phyloP scores from a whole-genome alignment of 352 stramenopile species.

The Globisporangium polare region DNA sequence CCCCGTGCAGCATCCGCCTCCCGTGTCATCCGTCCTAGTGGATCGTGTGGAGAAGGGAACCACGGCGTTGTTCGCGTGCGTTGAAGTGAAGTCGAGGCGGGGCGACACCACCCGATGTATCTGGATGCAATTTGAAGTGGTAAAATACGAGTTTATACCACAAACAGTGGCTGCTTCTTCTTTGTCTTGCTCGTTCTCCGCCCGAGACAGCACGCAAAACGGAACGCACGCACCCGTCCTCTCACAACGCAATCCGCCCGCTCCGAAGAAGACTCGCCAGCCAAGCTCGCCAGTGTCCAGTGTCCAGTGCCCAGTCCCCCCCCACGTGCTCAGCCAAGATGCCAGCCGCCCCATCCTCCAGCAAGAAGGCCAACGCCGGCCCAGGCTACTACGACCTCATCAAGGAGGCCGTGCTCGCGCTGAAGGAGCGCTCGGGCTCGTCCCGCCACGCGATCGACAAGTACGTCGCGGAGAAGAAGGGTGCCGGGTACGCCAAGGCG shows the following conservation, averaged over 20 bases:
- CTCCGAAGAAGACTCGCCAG: conserved; percentile 20
- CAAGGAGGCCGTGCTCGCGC: conserved; percentile 88
- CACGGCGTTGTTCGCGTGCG: not conserved
- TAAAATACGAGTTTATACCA: conserved; percentile 9
- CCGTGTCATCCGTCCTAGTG: conserved; percentile 19
- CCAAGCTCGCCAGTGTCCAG: conserved; percentile 12
- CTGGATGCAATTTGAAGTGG: conserved; percentile 19
- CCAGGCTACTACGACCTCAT: conserved; percentile 91
- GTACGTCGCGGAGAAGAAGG: conserved; percentile 88
- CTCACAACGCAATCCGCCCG: conserved; percentile 42
- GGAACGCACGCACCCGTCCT: not conserved
- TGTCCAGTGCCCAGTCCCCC: conserved; percentile 8
- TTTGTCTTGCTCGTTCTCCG: not conserved
- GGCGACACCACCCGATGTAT: not conserved
- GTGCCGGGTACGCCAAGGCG: conserved; percentile 68
- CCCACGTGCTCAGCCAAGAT: conserved; percentile 23
- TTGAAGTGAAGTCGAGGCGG: conserved; percentile 8
- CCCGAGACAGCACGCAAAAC: not conserved
- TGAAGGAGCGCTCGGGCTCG: conserved; percentile 91
- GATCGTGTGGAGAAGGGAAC: not conserved
- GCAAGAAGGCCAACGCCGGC: conserved; percentile 60
- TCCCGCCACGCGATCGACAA: conserved; percentile 94
- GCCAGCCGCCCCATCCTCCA: conserved; percentile 30
- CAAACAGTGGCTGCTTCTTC: not conserved
- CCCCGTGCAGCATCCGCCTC: not conserved